Conservation (phyloP, 345 rosid genomes). For the Alliaria petiolata region DNA sequence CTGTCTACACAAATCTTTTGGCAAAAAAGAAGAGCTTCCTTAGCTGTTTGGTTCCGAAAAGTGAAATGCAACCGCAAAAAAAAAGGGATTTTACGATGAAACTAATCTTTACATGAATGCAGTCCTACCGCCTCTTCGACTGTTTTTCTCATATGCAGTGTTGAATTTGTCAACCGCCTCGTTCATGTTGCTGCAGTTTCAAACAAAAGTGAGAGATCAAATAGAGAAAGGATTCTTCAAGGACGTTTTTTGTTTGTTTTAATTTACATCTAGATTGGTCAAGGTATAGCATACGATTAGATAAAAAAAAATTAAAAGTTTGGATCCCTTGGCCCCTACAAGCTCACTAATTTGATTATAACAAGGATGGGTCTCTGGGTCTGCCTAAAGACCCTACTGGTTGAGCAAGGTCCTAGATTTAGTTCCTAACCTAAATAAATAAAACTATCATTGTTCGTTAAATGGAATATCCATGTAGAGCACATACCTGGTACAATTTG, state of each 20-base stretch:
- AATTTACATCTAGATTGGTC: neutral
- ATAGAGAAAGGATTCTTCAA: neutral
- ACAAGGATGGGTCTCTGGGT: neutral
- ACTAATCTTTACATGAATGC: slow-evolving; percentile 51
- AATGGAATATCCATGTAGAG: neutral
- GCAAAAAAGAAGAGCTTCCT: neutral
- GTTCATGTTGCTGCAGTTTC: slow-evolving; percentile 73
- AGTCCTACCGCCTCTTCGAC: slow-evolving; percentile 81
- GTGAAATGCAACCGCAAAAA: neutral
- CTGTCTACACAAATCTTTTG: slow-evolving; percentile 2
- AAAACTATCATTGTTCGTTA: neutral
- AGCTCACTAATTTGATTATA: neutral
- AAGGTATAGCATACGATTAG: neutral
- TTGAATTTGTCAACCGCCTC: slow-evolving; percentile 92
- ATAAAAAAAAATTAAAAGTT: neutral
- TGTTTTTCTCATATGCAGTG: slow-evolving; percentile 78
- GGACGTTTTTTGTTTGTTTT: neutral
- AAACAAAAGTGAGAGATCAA: neutral
- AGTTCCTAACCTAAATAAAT: too few relatives aligned
- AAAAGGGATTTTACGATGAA: slow-evolving; percentile 2
- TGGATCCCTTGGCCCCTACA: neutral
- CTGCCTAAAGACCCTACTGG: neutral
- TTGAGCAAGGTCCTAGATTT: too few relatives aligned
- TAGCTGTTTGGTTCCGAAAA: slow-evolving; percentile 12
- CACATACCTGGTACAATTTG: slow-evolving; percentile 83